Evolutionary conservation across 73 alveolate species (phyloP).

Genomic region (Breviolum minutum): DNA sequence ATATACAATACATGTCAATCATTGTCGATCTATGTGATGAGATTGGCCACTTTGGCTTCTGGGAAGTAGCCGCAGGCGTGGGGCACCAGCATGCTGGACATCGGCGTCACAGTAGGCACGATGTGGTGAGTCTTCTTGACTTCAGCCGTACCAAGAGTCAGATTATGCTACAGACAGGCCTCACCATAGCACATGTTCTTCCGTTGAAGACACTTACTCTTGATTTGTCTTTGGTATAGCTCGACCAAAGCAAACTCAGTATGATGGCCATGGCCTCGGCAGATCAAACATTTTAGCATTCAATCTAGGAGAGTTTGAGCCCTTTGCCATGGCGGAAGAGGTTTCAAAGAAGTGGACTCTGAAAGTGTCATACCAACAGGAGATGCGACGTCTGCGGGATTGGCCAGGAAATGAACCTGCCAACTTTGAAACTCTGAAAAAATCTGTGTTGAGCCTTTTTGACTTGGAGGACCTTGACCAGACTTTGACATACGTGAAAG

Average conservation of each 20-base stretch:
- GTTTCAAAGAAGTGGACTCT: conserved; percentile 24
- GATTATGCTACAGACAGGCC: no score
- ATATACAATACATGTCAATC: background rate
- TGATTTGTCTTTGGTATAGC: background rate
- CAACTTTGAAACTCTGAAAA: background rate
- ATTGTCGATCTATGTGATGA: background rate
- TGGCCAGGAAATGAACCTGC: conserved; percentile 27
- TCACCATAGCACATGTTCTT: no score
- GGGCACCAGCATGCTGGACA: conserved; percentile 94
- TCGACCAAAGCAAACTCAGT: background rate
- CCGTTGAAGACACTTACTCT: no score
- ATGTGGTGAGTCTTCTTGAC: background rate
- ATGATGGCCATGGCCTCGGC: no score
- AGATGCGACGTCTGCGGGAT: conserved; percentile 72
- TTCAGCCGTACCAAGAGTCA: background rate
- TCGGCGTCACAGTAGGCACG: conserved; percentile 61
- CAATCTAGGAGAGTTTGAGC: no score
- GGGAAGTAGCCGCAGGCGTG: conserved; percentile 43
- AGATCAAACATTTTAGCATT: no score
- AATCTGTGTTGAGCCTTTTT: conserved; percentile 43
- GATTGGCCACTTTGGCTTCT: background rate
- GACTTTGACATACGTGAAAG: background rate
- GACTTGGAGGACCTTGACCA: conserved; percentile 30
- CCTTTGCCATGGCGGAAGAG: background rate
- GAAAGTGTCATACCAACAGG: conserved; percentile 56